These are phyloP conservation scores for Ophiostoma piceae DNA, from an alignment of 2,329 filamentous ascomycete species.

Conservation along the genomic window DNA sequence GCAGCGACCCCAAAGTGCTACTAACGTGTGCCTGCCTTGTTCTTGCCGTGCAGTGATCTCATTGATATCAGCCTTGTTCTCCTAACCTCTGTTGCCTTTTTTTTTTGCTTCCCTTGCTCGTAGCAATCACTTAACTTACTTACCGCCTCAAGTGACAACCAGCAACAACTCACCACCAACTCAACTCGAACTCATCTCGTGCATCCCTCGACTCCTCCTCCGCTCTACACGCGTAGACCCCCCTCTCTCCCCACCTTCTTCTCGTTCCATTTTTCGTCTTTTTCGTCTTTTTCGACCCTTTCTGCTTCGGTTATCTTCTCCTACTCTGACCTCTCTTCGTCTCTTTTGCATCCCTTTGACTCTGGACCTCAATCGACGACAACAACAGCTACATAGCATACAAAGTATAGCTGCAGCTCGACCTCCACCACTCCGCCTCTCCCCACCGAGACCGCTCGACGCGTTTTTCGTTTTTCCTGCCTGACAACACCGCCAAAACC, in stretches of 20 bases:
- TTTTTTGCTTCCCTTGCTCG: slow-evolving; percentile 19
- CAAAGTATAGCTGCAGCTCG: neutral
- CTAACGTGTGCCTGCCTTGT: slow-evolving; percentile 8
- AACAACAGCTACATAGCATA: neutral
- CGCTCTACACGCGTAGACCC: slow-evolving; percentile 17
- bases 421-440: neutral
- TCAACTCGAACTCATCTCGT: neutral
- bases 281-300: neutral
- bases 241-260: slow-evolving; percentile 13
- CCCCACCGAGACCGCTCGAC: slow-evolving; percentile 11
- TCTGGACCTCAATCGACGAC: neutral
- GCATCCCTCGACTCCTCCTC: neutral
- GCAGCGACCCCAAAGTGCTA: neutral
- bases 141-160: neutral
- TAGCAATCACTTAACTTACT: neutral
- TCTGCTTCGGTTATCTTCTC: neutral
- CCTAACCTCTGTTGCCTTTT: neutral
- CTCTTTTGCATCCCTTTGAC: neutral
- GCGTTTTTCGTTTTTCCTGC: slow-evolving; percentile 12
- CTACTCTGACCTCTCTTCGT: neutral
- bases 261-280: neutral
- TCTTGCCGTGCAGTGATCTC: neutral
- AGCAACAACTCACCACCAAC: slow-evolving; percentile 14
- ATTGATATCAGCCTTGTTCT: slow-evolving; percentile 8
- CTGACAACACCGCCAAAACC: slow-evolving; percentile 12